Evolutionary conservation across 2,329 filamentous ascomycete genomes (phyloP).

Genomic region (Talaromyces sp.): DNA sequence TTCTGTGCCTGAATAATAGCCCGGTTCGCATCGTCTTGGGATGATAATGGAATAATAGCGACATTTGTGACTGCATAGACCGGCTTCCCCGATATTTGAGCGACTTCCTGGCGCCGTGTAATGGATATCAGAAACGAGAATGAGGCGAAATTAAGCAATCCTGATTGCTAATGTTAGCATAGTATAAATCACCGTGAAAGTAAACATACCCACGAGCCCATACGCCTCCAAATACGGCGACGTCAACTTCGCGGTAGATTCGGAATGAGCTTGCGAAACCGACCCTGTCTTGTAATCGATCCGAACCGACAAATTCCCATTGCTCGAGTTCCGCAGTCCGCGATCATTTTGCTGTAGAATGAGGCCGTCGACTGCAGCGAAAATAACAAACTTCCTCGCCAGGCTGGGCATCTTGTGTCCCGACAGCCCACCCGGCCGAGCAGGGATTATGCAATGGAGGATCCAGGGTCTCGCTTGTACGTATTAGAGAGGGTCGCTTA

Average conservation of each 20-base stretch:
- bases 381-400: constrained; percentile 73
- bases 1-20: constrained; percentile 62
- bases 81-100: constrained; percentile 73
- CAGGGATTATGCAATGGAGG: background rate
- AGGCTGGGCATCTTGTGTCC: constrained; percentile 62
- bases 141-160: constrained; percentile 75
- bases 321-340: constrained; percentile 28
- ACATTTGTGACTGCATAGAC: constrained; percentile 87
- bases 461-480: background rate
- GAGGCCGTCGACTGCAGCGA: constrained; percentile 76
- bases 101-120: constrained; percentile 79
- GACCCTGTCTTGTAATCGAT: constrained; percentile 63
- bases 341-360: constrained; percentile 64
- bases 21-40: constrained; percentile 65
- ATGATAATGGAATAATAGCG: constrained; percentile 80
- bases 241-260: constrained; percentile 26
- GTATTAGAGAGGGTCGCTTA: background rate
- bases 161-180: constrained; percentile 42
- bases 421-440: background rate
- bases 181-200: background rate
- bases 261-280: constrained; percentile 34
- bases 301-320: constrained; percentile 50
- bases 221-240: constrained; percentile 43
- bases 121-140: constrained; percentile 83
- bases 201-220: constrained; percentile 52